Percentiles rank a stretch among this genome's conserved stretches.
Evolutionary conservation across 1,139 yeast species (phyloP).

Genomic region (Candida buenavistaensis): DNA sequence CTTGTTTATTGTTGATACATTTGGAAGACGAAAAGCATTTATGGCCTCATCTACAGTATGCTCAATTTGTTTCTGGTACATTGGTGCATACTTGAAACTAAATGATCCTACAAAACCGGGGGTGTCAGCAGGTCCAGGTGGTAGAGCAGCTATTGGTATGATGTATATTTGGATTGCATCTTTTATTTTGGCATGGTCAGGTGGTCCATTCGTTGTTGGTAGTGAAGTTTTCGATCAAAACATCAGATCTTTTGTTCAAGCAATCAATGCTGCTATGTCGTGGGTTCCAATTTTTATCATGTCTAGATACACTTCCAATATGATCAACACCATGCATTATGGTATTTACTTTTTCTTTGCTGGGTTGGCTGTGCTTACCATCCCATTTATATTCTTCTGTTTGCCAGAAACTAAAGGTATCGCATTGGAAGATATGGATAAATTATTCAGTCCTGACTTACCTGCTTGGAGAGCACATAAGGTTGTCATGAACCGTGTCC

Average conservation of each 20-base stretch:
- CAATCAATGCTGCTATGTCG: slow-evolving; percentile 43
- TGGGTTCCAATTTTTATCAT: slow-evolving; percentile 46
- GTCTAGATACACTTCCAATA: slow-evolving; percentile 37
- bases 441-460: slow-evolving; percentile 28
- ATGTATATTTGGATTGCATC: slow-evolving; percentile 48
- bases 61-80: slow-evolving; percentile 44
- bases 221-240: slow-evolving; percentile 44
- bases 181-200: slow-evolving; percentile 45
- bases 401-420: slow-evolving; percentile 44
- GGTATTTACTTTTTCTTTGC: slow-evolving; percentile 47
- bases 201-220: slow-evolving; percentile 47
- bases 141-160: slow-evolving; percentile 43
- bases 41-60: slow-evolving; percentile 39
- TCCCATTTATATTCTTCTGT: slow-evolving; percentile 38
- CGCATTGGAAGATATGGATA: slow-evolving; percentile 47
- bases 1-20: slow-evolving; percentile 37
- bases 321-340: slow-evolving; percentile 40
- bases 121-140: slow-evolving; percentile 40
- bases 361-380: slow-evolving; percentile 27
- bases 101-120: slow-evolving; percentile 41
- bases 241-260: slow-evolving; percentile 43
- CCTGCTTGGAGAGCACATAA: slow-evolving; percentile 33
- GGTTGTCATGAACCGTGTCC: slow-evolving; percentile 22
- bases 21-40: slow-evolving; percentile 41
- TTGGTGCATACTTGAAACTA: slow-evolving; percentile 40